Base-by-base conservation (phyloP, 768 basidiomycete species). In the Termitomyces sp. region DNA sequence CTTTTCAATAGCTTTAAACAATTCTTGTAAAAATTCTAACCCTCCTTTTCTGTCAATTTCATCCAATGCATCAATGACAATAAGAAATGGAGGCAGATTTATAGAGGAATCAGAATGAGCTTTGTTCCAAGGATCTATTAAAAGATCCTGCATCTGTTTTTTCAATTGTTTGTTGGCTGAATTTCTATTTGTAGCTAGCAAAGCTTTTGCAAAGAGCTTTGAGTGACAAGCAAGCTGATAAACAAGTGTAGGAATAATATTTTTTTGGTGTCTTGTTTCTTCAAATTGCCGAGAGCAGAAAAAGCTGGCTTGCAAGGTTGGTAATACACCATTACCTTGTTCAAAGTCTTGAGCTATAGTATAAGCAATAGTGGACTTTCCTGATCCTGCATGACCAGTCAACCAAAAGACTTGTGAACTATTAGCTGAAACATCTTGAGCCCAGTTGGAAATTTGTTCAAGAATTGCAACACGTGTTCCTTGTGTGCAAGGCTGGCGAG, bases 301-400 rank as follows among this genome's bases (percentile, higher is more conserved):
- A 57, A 72, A 72, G 54, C 64, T 70, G n/a, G 56, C 70, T 3
- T 65, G 65, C 26, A 72, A 50, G 16, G 63, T 54, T 35, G 26
- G 36, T 1, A 40, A 36, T n/a, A 66, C 62, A 48, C 67, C 68
- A 23, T 51, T 48, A 18, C 67, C 62, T 7, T 69, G 44, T 40
- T 40, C 16, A 40, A 18, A 40, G 1, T 18, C 7, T 40, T 40
- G 38, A 18, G 38, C 38, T 16, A 58, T 36, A 48, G 49, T 48
- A 47, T 32, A 36, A 57, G 62, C 69, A 55, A 72, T 66, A 32
- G 67, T 71, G n/a, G 59, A 69, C 44, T 40, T 40, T 40, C 38
- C 38, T 40, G 16, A 40, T 18, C 38, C 38, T 40, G 14, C 38
- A 40, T 40, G 16, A 18, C 38, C 38, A 40, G 38, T 40, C 5